These are phyloP conservation scores for Crepidotus sp. DNA, from an alignment of 1,284 basidiomycete genomes.

Conservation along the genomic window DNA sequence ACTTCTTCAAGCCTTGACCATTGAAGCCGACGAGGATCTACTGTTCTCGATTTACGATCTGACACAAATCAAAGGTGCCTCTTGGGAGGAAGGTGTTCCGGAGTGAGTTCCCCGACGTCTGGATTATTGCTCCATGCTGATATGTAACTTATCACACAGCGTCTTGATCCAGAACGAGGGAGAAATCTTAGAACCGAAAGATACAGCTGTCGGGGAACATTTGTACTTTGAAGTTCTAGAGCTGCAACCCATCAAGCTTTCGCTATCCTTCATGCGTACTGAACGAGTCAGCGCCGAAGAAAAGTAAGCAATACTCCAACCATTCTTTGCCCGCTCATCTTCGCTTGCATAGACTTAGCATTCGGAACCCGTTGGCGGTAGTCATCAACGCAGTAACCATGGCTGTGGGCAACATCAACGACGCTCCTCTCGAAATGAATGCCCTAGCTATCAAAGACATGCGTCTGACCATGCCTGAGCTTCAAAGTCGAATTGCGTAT, in stretches of 20 bases:
- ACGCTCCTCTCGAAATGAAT: slow-evolving; percentile 93
- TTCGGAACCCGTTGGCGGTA: slow-evolving; percentile 89
- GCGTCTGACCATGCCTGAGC: slow-evolving; percentile 77
- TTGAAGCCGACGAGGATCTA: slow-evolving; percentile 97
- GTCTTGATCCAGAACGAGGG: slow-evolving; percentile 70
- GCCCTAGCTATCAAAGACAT: slow-evolving; percentile 94
- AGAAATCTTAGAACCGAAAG: slow-evolving; percentile 74
- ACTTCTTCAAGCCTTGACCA: slow-evolving; percentile 87
- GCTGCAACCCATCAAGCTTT: slow-evolving; percentile 88
- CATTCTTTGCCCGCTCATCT: slow-evolving; percentile 4
- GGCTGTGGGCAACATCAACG: slow-evolving; percentile 96
- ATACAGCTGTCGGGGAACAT: slow-evolving; percentile 59
- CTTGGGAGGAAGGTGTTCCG: slow-evolving; percentile 71
- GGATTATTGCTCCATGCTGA: slow-evolving; percentile 5
- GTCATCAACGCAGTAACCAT: slow-evolving; percentile 93
- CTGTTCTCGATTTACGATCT: slow-evolving; percentile 90
- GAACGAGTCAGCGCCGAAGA: slow-evolving; percentile 90
- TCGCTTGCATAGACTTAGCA: slow-evolving; percentile 51
- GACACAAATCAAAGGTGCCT: slow-evolving; percentile 82
- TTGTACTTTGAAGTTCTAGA: slow-evolving; percentile 98
- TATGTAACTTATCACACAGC: slow-evolving; percentile 34
- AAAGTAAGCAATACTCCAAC: slow-evolving; percentile 49
- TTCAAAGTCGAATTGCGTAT: slow-evolving; percentile 80
- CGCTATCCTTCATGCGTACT: slow-evolving; percentile 95
- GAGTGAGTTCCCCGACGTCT: slow-evolving; percentile 44